phyloP scores from a whole-genome alignment of 768 basidiomycete species.

The Tephrocybe sp. region DNA sequence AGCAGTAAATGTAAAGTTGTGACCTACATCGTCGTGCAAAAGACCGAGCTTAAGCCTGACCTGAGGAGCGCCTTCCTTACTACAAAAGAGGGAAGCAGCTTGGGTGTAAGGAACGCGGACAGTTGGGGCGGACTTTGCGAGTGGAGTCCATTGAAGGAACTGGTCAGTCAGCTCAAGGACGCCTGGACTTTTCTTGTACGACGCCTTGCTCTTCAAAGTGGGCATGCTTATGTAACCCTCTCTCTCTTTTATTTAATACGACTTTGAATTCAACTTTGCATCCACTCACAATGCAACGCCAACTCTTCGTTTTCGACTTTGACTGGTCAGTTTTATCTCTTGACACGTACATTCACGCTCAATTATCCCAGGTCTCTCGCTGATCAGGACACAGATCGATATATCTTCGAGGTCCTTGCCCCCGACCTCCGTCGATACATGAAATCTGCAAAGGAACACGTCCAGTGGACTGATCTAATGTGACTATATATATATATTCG shows the following conservation, averaged over 20 bases:
- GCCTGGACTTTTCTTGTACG: slow-evolving; percentile 82
- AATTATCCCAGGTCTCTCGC: slow-evolving; percentile 66
- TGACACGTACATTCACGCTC: background rate
- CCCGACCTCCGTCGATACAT: slow-evolving; percentile 83
- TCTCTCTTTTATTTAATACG: slow-evolving; percentile 10
- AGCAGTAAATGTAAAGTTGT: slow-evolving; percentile 81
- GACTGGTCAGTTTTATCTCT: slow-evolving; percentile 65
- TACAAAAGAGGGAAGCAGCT: slow-evolving; percentile 73
- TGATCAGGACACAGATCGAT: slow-evolving; percentile 97
- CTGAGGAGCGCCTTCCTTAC: slow-evolving; percentile 79
- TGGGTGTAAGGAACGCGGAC: slow-evolving; percentile 62
- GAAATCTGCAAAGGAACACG: slow-evolving; percentile 54
- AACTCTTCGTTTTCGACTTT: slow-evolving; percentile 93
- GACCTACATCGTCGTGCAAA: slow-evolving; percentile 64
- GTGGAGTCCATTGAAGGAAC: slow-evolving; percentile 79
- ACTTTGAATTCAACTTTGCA: background rate
- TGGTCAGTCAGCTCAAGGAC: slow-evolving; percentile 70
- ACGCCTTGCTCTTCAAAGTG: slow-evolving; percentile 68
- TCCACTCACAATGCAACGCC: slow-evolving; percentile 33
- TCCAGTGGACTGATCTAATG: slow-evolving; percentile 97
- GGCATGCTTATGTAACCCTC: slow-evolving; percentile 48
- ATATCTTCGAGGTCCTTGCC: slow-evolving; percentile 85
- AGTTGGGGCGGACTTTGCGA: slow-evolving; percentile 60
- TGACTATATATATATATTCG: slow-evolving; percentile 35
- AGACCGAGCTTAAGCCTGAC: slow-evolving; percentile 76